Evolutionary conservation across 2,329 filamentous ascomycete species (phyloP).

Genomic region (Berkeleyomyces rouxiae): DNA sequence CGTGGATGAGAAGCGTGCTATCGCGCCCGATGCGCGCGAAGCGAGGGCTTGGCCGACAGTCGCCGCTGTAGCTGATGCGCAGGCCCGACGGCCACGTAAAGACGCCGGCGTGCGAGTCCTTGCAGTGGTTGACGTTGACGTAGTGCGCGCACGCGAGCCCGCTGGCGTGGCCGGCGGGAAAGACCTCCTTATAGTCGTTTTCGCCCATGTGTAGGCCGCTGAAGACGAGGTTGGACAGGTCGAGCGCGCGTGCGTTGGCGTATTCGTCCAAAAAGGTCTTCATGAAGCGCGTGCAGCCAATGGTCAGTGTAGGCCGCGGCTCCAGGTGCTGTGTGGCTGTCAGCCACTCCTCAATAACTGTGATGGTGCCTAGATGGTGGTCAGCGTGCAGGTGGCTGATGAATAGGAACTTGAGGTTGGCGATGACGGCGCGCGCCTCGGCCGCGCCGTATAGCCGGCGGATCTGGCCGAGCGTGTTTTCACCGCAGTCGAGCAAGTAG

Average conservation of each 20-base stretch:
- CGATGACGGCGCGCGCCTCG: conserved; percentile 54
- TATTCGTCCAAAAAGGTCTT: conserved; percentile 66
- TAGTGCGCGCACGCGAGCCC: conserved; percentile 52
- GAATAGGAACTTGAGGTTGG: conserved; percentile 66
- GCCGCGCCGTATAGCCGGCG: conserved; percentile 51
- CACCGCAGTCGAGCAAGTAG: conserved; percentile 81
- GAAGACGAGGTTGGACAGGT: conserved; percentile 37
- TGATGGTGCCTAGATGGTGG: conserved; percentile 76
- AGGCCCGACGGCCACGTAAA: conserved; percentile 66
- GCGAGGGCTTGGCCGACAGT: conserved; percentile 60
- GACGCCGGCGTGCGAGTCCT: conserved; percentile 56
- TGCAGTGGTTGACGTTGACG: conserved; percentile 60
- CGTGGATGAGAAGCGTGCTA: conserved; percentile 77
- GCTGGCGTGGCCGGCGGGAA: conserved; percentile 28
- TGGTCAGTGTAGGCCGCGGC: conserved; percentile 31
- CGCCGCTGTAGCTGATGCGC: conserved; percentile 83
- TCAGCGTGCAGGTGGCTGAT: conserved; percentile 95
- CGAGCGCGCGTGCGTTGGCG: conserved; percentile 58
- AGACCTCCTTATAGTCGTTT: conserved; percentile 19
- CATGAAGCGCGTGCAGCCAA: conserved; percentile 59
- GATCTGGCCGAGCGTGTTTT: conserved; percentile 81
- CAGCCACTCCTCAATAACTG: conserved; percentile 71
- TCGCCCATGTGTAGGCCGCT: conserved; percentile 12
- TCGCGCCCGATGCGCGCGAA: conserved; percentile 58
- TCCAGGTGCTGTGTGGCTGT: conserved; percentile 28